Base-by-base conservation (phyloP, 2,329 filamentous ascomycete genomes). In the Bipolaris zeicola region DNA sequence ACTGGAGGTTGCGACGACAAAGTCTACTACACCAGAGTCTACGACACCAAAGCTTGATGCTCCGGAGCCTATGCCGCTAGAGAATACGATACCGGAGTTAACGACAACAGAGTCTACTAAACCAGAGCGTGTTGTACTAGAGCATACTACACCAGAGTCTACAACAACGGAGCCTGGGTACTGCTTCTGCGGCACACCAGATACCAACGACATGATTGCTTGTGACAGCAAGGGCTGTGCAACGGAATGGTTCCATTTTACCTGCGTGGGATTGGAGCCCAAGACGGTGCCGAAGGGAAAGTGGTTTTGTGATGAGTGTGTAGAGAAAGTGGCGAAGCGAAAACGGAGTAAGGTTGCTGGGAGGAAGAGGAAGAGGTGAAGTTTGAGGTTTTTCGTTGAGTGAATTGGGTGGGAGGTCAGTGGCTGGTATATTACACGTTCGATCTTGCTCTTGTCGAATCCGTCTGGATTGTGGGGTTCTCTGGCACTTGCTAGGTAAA, bases 251-350 rank as follows among this genome's bases (percentile, higher is more conserved):
- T 57, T 44, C n/a, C 54, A 57, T 14, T 57, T 34, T 26, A 44
- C 14, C 0, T 57, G 54, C 11, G 50, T 57, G 1, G 50, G 54
- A 2, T 24, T 57, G 50, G 53, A 43, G 6, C 10, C n/a, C 10
- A 11, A 28, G 14, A 57, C 43, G 3, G 33, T 57, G 26, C 54
- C 50, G 0, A 20, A 33, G 13, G 50, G 50, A 14, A 5, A 38
- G n/a, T 57, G 50, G 54, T 39, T 38, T 36, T 57, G 54, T 26
- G 50, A 52, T 10, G 50, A 36, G 18, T 53, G 54, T 22, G 16
- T 4, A 4, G 7, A 26, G 14, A 38, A 37, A 20, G 16, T 3
- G 37, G 14, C 3, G 28, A 24, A 28, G 24, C 20, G 8, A 7
- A 18, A 13, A 24, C 34, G 20, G 3, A 18, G 3, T 1, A 22